Base-by-base conservation (phyloP, 129 eudicot genomes). In the Pulicaria dysenterica region DNA sequence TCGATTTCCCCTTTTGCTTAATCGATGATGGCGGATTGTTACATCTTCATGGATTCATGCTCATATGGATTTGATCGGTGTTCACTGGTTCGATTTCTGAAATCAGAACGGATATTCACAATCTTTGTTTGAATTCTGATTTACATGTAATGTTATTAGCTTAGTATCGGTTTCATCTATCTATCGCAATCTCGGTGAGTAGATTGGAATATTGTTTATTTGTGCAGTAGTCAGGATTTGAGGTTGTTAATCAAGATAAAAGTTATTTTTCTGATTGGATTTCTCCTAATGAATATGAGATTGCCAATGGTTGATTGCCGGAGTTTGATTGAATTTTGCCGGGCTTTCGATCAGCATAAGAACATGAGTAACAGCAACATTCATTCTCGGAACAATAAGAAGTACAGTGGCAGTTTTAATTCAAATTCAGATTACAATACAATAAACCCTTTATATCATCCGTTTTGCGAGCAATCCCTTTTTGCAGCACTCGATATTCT, bases 291-390 rank as follows among this genome's bases (percentile, higher is more conserved):
- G 57, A 38, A 15, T 58, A 79, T 83, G 84, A 79, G 84, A 49
- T 66, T 79, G 10, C 79, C 84, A 3, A 80, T 83, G 84, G 87
- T 79, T 39, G 87, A 83, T 79, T 83, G 84, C 77, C 81, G 82
- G 48, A 72, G 79, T 15, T 72, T 83, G 82, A 83, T 83, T 53
- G 84, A 83, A 39, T 83, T 83, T 55, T 83, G 84, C 74, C 72
- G 76, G 41, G 81, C 84, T 46, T 79, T 83, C 42, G 84, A 77
- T 17, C 81, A 74, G 39, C 83, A 74, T 46, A 68, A 75, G 45
- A 61, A 47, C 19, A 44, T 67, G 71, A 59, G 49, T 3, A 37
- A 36, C 51, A 51, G 3, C 69, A 49, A 24, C 54, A 42, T 15
- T 53, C 72, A 62, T 3, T 61, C 72, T n/a, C 57, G 73, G 6